Evolutionary conservation across 2,329 filamentous ascomycete genomes (phyloP).

Genomic region (Ophiocordyceps australis): DNA sequence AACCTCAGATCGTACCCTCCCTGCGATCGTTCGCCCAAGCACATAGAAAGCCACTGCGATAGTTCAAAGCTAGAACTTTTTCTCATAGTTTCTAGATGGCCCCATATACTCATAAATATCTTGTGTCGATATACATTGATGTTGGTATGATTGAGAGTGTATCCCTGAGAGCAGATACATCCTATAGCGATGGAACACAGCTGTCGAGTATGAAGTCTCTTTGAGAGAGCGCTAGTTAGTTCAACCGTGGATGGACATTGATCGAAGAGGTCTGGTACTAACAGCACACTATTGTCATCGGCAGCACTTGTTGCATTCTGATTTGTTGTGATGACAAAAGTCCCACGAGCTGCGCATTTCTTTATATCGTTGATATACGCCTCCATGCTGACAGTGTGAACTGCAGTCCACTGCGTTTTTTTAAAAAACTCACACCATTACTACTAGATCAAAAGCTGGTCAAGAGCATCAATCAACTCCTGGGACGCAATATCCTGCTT

Average conservation of each 20-base stretch:
- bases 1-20: too few relatives aligned
- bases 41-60: background rate
- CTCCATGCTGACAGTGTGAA: background rate
- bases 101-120: conserved; percentile 1
- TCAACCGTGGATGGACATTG: background rate
- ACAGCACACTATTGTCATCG: background rate
- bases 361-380: background rate
- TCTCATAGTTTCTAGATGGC: conserved; percentile 1
- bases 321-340: background rate
- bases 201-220: background rate
- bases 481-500: background rate
- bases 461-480: background rate
- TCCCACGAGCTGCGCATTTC: background rate
- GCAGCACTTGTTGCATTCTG: background rate
- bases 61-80: conserved; percentile 1
- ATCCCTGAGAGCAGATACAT: conserved; percentile 1
- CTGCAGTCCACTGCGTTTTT: conserved; percentile 1
- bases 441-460: background rate
- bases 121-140: background rate
- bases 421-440: background rate
- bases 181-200: conserved; percentile 1
- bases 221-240: background rate
- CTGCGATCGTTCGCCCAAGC: background rate
- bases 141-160: background rate
- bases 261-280: background rate